Evolutionary conservation across 768 basidiomycete species (phyloP), one percentile per base, ranked within the genome.

Genomic region (Rhizopogon salebrosus): DNA sequence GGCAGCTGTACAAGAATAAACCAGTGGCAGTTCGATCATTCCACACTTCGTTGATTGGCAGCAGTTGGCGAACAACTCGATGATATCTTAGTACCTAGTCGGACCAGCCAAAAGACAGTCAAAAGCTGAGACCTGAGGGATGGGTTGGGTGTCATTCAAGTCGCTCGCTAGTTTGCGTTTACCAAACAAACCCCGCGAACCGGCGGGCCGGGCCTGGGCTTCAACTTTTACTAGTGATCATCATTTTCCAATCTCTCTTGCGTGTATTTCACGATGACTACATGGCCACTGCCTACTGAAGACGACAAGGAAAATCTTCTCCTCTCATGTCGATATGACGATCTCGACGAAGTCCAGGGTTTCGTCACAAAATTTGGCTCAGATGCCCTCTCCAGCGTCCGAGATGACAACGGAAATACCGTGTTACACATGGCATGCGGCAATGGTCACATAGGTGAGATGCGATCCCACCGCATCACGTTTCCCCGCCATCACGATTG

Each of bases 301-400:
- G 82, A 85, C 45, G 80, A 87, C 22, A 71, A 70, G 29, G 82
- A 90, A 39, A 90, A 95, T 3, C 65, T 95, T 45, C 73, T 98
- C 11, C 82, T 95, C 5, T 78, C 88, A 20, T 88, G 88, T 65
- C 82, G 94, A 65, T 95, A 92, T 67, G 94, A 94, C 37, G 93
- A 95, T 57, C 70, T 92, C 51, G 82, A 87, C 42, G 90, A 94
- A 59, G 75, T 92, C 36, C 75, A 84, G 41, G 71, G 72, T 3
- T 95, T 89, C 57, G 71, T 89, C 24, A 66, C 76, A 20, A 70
- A 73, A 35, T 87, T 83, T 64, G 84, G 88, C 9, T 52, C 70
- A 1, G 70, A 70, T 5, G 53, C 77, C 0, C 70, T 91, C 11
- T 68, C 69, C 36, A 63, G 66, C 35, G 69, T 83, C 11, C 79